Conservation (phyloP, 1,284 basidiomycete species). For the Ganoderma lingzhi region DNA sequence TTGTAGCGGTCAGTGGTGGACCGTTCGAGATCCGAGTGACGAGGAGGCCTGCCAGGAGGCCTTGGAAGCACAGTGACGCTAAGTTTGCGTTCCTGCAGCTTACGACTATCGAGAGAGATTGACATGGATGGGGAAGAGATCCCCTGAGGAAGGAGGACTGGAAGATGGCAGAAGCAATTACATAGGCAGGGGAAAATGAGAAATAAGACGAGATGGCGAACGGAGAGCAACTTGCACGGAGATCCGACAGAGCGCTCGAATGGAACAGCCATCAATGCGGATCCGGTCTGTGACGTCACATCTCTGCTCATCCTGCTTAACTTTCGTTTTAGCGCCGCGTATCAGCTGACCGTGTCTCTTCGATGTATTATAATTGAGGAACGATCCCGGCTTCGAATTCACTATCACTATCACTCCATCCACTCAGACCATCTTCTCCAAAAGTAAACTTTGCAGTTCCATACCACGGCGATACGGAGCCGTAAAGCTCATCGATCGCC, state of each 20-base stretch:
- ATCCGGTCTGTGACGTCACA: not conserved
- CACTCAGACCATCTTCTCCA: not conserved
- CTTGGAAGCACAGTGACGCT: not conserved
- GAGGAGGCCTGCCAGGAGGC: not conserved
- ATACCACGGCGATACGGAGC: not conserved
- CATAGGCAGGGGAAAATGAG: not conserved
- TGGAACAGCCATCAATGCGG: not conserved
- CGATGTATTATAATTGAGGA: not conserved
- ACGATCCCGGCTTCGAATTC: not conserved
- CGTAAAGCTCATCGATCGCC: not conserved
- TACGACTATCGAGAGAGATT: slow-evolving; percentile 6
- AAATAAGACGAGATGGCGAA: not conserved
- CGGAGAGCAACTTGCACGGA: slow-evolving; percentile 6
- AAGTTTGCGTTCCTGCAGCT: not conserved
- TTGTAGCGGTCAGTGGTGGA: not conserved
- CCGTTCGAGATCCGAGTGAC: not conserved
- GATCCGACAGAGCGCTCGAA: not conserved
- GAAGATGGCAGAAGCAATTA: too few species aligned
- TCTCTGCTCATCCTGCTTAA: not conserved
- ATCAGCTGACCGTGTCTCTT: not conserved
- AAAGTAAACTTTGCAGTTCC: not conserved
- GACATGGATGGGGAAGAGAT: not conserved
- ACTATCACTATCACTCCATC: not conserved
- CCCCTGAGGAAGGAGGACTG: not conserved
- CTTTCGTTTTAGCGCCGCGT: not conserved